Evolutionary conservation across 805 yeast genomes (phyloP).

Genomic region (Lachancea cidri): DNA sequence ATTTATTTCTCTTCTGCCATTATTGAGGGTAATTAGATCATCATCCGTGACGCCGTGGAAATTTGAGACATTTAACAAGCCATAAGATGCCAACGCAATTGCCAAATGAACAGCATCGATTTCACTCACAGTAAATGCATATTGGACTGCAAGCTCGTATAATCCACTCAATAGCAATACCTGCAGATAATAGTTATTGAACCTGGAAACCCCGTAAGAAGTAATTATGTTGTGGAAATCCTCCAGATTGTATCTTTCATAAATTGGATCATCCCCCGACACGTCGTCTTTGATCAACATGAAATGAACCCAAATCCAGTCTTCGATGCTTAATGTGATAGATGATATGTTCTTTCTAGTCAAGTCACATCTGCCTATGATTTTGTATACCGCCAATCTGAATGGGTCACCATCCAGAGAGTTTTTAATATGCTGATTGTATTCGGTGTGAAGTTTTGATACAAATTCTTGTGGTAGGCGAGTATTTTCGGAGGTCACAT

Average conservation of each 20-base stretch:
- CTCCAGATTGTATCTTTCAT: slow-evolving; percentile 63
- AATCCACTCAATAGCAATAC: slow-evolving; percentile 70
- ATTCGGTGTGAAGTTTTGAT: slow-evolving; percentile 70
- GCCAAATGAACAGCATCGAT: slow-evolving; percentile 88
- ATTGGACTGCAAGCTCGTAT: slow-evolving; percentile 73
- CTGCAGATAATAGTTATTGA: slow-evolving; percentile 69
- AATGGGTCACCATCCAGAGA: slow-evolving; percentile 73
- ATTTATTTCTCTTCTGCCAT: slow-evolving; percentile 35
- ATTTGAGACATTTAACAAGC: slow-evolving; percentile 50
- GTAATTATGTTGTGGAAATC: slow-evolving; percentile 71
- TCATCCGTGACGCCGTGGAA: slow-evolving; percentile 27
- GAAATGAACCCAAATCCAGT: slow-evolving; percentile 95
- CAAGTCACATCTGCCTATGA: slow-evolving; percentile 85
- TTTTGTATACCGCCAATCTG: slow-evolving; percentile 83
- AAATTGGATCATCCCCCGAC: slow-evolving; percentile 46
- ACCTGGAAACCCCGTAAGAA: slow-evolving; percentile 67
- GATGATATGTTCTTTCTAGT: slow-evolving; percentile 61
- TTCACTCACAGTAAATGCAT: slow-evolving; percentile 51
- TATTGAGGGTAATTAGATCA: slow-evolving; percentile 35
- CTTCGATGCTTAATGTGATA: slow-evolving; percentile 79
- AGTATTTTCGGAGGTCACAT: slow-evolving; percentile 49
- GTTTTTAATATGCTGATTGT: slow-evolving; percentile 75
- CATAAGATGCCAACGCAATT: slow-evolving; percentile 70
- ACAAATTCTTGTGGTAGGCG: slow-evolving; percentile 61
- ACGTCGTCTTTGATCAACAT: slow-evolving; percentile 60